These are phyloP conservation scores for Entomophthora muscae DNA, from an alignment of 371 early-diverging fungal genomes.

Conservation along the genomic window DNA sequence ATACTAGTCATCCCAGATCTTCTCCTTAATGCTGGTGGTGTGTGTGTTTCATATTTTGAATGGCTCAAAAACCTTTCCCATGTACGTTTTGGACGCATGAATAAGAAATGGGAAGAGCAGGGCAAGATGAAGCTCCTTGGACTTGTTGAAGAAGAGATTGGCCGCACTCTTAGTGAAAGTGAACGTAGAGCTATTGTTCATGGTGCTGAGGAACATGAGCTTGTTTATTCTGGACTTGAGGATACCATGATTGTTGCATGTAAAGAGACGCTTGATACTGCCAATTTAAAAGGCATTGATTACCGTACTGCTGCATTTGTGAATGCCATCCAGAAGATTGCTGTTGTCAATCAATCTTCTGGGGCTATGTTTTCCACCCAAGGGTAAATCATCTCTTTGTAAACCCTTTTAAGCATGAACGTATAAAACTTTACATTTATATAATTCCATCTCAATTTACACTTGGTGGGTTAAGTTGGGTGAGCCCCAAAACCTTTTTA, in stretches of 20 bases:
- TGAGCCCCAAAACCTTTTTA: no score
- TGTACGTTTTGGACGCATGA: constrained; percentile 81
- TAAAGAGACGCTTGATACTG: constrained; percentile 12
- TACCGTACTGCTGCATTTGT: constrained; percentile 69
- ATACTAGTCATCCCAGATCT: constrained; percentile 64
- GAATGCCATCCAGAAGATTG: constrained; percentile 80
- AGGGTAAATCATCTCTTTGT: constrained; percentile 2
- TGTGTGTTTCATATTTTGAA: constrained; percentile 57
- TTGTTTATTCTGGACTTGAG: constrained; percentile 78
- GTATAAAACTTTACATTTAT: no score
- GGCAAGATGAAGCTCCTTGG: constrained; percentile 54
- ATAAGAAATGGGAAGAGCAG: constrained; percentile 76
- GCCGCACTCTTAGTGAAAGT: constrained; percentile 45
- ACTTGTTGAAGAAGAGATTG: constrained; percentile 65
- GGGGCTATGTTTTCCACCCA: constrained; percentile 47
- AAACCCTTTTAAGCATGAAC: no score
- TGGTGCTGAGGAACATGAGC: constrained; percentile 80
- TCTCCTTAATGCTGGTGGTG: constrained; percentile 74
- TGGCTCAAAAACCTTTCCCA: constrained; percentile 76
- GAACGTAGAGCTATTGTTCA: constrained; percentile 64
- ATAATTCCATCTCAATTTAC: no score
- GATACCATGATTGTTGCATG: constrained; percentile 55
- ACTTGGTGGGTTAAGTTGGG: no score
- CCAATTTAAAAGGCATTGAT: constrained; percentile 29
- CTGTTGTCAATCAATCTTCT: constrained; percentile 52